Base-by-base conservation (phyloP, 441 rosid species). In the Cnidoscolus chayamansa region DNA sequence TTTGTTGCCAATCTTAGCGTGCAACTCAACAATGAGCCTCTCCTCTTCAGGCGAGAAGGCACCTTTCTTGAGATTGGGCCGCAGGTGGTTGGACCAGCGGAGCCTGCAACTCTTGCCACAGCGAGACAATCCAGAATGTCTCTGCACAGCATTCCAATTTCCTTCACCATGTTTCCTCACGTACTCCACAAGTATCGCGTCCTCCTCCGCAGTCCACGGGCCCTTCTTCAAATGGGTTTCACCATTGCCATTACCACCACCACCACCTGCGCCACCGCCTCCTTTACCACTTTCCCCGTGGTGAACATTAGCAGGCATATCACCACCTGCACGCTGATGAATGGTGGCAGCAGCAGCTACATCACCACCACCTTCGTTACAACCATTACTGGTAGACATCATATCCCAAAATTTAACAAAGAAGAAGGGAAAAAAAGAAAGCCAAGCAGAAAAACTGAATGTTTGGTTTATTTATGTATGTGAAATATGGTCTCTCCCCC, bases 31-130 rank as follows among this genome's bases (percentile, higher is more conserved):
- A 65, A 94, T 90, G 62, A 87, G 82, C 68, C 86, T 82, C 74
- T 94, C 97, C 73, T 94, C 97, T 6, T 90, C 87, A 0, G 84
- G 84, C 8, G 90, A 82, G 79, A 94, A 94, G 11, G 94, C 79
- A 4, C 97, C 97, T 72, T 94, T 91, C 77, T 81, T 94, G 16
- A 94, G 84, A 74, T 91, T 89, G 0, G 96, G 97, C 2, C 91
- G 75, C 19, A 94, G 83, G 37, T 94, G 98, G 75, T 94, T 94
- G 6, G 96, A 90, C 98, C 98, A 94, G 3, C 97, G 88, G 19
- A 91, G 93, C 68, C 98, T 78, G 16, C 98, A 94, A 70, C 97
- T 94, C 83, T 94, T 94, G 8, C 98, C 98, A 43, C 98, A 94
- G 11, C 98, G 90, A 68, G 88, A 83, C 76, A 94, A 81, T 0